These are phyloP conservation scores for Taiozyma sp. DNA, from an alignment of 1,139 yeast genomes.

Conservation along the genomic window DNA sequence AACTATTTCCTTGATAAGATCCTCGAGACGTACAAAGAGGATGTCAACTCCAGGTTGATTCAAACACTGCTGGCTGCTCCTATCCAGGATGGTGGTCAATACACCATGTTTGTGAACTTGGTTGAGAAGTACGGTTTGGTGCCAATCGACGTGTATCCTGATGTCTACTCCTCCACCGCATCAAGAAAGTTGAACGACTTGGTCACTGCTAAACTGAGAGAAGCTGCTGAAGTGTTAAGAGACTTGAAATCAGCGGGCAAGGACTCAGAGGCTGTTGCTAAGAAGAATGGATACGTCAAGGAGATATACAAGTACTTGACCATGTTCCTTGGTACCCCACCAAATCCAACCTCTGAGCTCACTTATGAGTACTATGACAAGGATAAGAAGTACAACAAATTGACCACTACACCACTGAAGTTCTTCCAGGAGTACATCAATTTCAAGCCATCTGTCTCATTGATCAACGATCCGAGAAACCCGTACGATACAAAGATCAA, in stretches of 20 bases:
- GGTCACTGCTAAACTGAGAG: conserved; percentile 64
- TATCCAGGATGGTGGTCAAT: conserved; percentile 79
- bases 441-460: conserved; percentile 49
- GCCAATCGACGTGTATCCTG: conserved; percentile 69
- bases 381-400: conserved; percentile 51
- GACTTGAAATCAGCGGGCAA: conserved; percentile 31
- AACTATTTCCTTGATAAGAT: conserved; percentile 74
- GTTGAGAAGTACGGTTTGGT: conserved; percentile 74
- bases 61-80: conserved; percentile 60
- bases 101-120: conserved; percentile 72
- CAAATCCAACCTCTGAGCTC: conserved; percentile 60
- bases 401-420: conserved; percentile 55
- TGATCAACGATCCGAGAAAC: conserved; percentile 79
- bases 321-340: conserved; percentile 70
- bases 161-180: conserved; percentile 57
- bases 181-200: conserved; percentile 54
- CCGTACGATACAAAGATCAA: conserved; percentile 54
- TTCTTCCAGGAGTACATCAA: conserved; percentile 52
- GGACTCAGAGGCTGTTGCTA: conserved; percentile 16
- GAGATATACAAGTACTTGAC: conserved; percentile 60
- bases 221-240: conserved; percentile 66
- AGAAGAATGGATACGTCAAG: conserved; percentile 47
- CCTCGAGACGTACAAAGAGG: conserved; percentile 57
- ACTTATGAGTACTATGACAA: conserved; percentile 73
- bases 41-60: conserved; percentile 61